Percentiles rank a stretch among this genome's conserved stretches.
These are phyloP conservation scores for Chaetoceros tenuissimus DNA, from an alignment of 108 stramenopile genomes.

Conservation along the genomic window DNA sequence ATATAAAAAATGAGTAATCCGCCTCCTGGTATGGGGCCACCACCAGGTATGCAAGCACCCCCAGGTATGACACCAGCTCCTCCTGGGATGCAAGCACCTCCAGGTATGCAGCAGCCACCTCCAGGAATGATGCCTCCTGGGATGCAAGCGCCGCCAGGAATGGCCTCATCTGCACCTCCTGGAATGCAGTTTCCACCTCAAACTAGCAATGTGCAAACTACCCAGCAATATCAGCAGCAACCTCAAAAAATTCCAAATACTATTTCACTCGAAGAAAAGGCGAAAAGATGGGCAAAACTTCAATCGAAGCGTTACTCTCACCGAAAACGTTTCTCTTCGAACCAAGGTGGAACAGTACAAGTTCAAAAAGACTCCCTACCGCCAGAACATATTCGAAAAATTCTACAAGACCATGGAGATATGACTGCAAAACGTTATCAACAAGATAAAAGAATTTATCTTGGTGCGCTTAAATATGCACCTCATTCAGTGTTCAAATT, in stretches of 20 bases:
- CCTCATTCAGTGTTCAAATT: slow-evolving; percentile 98
- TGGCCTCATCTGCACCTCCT: slow-evolving; percentile 39
- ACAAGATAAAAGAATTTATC: slow-evolving; percentile 93
- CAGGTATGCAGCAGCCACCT: slow-evolving; percentile 25
- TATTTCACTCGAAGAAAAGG: slow-evolving; percentile 72
- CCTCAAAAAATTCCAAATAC: neutral
- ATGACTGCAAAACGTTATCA: slow-evolving; percentile 97
- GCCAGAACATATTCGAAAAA: slow-evolving; percentile 94
- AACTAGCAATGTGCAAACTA: neutral
- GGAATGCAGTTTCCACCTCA: slow-evolving; percentile 23
- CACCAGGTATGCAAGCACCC: slow-evolving; percentile 18
- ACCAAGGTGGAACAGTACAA: slow-evolving; percentile 7
- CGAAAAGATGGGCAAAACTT: slow-evolving; percentile 79
- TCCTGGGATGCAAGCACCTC: slow-evolving; percentile 19
- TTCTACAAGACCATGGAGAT: slow-evolving; percentile 97
- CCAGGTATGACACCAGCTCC: no score
- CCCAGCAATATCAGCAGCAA: slow-evolving; percentile 5
- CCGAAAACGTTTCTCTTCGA: slow-evolving; percentile 57
- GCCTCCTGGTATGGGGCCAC: no score
- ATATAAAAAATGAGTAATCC: no score
- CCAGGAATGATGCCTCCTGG: slow-evolving; percentile 43
- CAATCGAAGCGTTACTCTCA: slow-evolving; percentile 75
- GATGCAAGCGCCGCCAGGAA: slow-evolving; percentile 51
- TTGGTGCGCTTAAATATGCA: slow-evolving; percentile 98
- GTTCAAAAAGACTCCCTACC: slow-evolving; percentile 85